Evolutionary conservation across 2,329 filamentous ascomycete species (phyloP), one percentile per base, ranked within the genome.

Genomic region (Colletotrichum higginsianum): DNA sequence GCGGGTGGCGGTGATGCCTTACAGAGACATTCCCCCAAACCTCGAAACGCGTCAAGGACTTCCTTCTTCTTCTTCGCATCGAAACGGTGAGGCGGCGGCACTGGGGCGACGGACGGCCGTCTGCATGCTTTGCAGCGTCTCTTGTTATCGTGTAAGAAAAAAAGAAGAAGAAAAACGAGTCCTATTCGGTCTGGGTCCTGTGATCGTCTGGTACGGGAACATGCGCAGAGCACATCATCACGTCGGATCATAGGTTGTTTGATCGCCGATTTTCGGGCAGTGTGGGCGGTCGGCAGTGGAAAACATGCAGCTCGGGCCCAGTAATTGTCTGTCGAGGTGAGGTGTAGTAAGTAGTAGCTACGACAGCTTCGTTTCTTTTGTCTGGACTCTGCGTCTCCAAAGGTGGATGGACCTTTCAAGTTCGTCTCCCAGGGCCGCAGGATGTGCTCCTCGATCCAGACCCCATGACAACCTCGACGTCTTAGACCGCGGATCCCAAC

Each of bases 171-270:
- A 18, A n/a, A 58, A 38, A 13, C 7, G 21, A 11, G 21, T 44
- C 0, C 18, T 47, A 46, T 4, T 2, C 40, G 16, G 42, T 11
- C 15, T 53, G 63, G 21, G 61, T 23, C 50, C 46, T 38, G 6
- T 60, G 46, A 53, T 66, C 66, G 44, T 47, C 61, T 44, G 52
- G 53, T 60, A 65, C 52, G 40, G 53, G 57, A 53, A 65, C 23
- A 18, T 21, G 46, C 13, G 23, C 23, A 4, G 23, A 38, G 66
- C 13, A 50, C 61, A 66, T 53, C 52, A 64, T 57, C 53, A 52
- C 38, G 44, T 65, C 42, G 56, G 61, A 58, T 58, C 61, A 69
- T 46, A 16, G 4, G 23, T 26, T 18, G 46, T 47, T n/a, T 42
- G 46, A 66, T 66, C 53, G 38, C 46, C 53, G 50, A 30, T 26